Base-by-base conservation (phyloP, 768 basidiomycete genomes). In the Galerina sulciceps region DNA sequence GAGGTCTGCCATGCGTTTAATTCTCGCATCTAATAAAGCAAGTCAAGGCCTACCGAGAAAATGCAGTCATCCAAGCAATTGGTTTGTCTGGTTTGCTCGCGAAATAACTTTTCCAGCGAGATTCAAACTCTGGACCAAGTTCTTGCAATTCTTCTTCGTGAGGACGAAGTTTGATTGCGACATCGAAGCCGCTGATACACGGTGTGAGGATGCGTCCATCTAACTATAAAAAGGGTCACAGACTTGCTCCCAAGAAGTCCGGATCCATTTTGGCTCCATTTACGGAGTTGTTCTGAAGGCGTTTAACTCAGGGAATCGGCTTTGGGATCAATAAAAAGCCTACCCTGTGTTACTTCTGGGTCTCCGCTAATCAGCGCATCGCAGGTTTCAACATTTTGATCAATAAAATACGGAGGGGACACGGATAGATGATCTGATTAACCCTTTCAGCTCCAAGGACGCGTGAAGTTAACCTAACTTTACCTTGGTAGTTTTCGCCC, bases 401-500 rank as follows among this genome's bases (percentile, higher is more conserved):
- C 70, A 0, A 79, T 79, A 26, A 75, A 59, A 61, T 79, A 86
- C 0, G 73, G 77, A 54, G 67, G 3, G 53, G 73, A 65, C 3
- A 71, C 54, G 17, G 71, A 35, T 48, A 73, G 75, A 57, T 81
- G 81, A 61, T 81, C 81, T 83, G 18, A 13, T 50, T 15, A 6
- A 48, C 18, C 34, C 9, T 34, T n/a, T 41, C 15, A 34, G 45
- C 34, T 9, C 13, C 40, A 17, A 22, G 20, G 2, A 31, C 20
- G 23, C 6, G n/a, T n/a, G n/a, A n/a, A n/a, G n/a, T n/a, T 31
- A 48, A 31, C 52, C 42, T 47, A 80, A 83, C 84, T 55, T 77
- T 47, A 80, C 83, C 84, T 55, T 77, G 75, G 52, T 81, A 83
- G 60, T 90, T 84, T 66, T 88, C 85, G 4, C 91, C 90, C 0